Conservation (phyloP, 768 basidiomycete species). For the Xerocomus spinulosus region DNA sequence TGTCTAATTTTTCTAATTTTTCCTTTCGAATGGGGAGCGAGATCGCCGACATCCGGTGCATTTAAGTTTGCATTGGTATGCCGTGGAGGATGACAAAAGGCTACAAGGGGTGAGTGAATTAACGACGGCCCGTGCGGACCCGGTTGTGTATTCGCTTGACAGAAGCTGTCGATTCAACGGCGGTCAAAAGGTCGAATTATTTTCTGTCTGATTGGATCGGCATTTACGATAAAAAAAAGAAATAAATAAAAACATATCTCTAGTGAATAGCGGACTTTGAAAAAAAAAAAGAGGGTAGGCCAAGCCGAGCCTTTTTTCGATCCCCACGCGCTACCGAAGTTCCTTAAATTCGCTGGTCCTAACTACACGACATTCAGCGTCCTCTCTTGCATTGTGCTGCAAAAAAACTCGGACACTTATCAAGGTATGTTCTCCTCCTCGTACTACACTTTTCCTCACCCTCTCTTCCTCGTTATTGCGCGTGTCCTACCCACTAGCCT, state of each 20-base stretch:
- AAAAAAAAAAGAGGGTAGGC: constrained; percentile 34
- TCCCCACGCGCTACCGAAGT: constrained; percentile 39
- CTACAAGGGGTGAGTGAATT: constrained; percentile 22
- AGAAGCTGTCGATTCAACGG: too few species aligned
- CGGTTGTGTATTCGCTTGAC: too few species aligned
- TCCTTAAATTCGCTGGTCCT: constrained; percentile 38
- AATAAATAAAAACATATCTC: constrained; percentile 18
- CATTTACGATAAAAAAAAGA: constrained; percentile 21
- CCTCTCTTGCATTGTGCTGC: constrained; percentile 29
- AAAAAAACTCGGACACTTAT: constrained; percentile 31
- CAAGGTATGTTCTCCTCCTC: constrained; percentile 40
- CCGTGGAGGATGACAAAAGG: constrained; percentile 18
- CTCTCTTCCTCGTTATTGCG: constrained; percentile 18
- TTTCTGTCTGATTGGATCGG: constrained; percentile 11
- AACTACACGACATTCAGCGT: constrained; percentile 28
- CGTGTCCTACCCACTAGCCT: constrained; percentile 33
- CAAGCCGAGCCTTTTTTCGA: constrained; percentile 31
- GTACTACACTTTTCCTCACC: constrained; percentile 15
- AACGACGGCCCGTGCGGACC: too few species aligned
- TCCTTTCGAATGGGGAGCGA: constrained; percentile 2
- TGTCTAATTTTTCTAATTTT: constrained; percentile 12
- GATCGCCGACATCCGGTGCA: constrained; percentile 3
- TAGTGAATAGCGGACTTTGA: constrained; percentile 28
- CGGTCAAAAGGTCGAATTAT: neutral
- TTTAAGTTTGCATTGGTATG: constrained; percentile 13